Base-by-base conservation (phyloP, 495 filamentous ascomycete genomes). In the Penicillium ucsense region DNA sequence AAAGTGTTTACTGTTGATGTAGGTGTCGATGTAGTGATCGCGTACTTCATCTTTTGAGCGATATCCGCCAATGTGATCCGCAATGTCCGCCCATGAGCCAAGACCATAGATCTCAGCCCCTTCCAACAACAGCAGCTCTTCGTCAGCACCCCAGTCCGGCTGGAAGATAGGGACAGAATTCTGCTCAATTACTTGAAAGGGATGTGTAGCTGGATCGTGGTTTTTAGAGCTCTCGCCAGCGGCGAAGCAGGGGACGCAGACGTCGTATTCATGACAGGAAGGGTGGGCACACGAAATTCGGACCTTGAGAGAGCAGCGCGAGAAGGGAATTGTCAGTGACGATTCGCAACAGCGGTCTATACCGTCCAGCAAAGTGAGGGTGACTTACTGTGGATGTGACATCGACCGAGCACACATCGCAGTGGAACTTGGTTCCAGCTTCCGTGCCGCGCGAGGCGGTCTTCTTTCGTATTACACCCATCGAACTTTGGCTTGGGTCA, bases 401-500 rank as follows among this genome's bases (percentile, higher is more conserved):
- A 62, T 99, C 92, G 49, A 84, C 82, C 36, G 86, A 92, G 62
- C 92, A 99, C 54, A 94, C 82, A 66, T 99, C 91, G 72, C 91
- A 97, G 45, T 94, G 86, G 57, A 89, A 95, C 61, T 95, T 94
- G 39, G 91, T 84, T 48, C 91, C 91, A 20, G 90, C 89, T 58
- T 95, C 91, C 8, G 85, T 90, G 38, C 88, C 88, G 59, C 88
- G 80, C 49, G 84, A 78, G 52, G 87, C 86, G 48, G 88, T 90
- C 72, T 95, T 96, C 77, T 95, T 95, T 62, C 89, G 83, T 68
- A 96, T 95, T 62, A 95, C 85, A 60, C 90, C 91, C 91, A 97
- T 97, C 61, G 60, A 41, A 59, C 49, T 55, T 60, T 61, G 43
- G 49, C 31, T 55, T 52, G 56, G 64, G 56, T 72, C 70, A 72